Base-by-base conservation (phyloP, 208 protist species). In the Naegleria lovaniensis region DNA sequence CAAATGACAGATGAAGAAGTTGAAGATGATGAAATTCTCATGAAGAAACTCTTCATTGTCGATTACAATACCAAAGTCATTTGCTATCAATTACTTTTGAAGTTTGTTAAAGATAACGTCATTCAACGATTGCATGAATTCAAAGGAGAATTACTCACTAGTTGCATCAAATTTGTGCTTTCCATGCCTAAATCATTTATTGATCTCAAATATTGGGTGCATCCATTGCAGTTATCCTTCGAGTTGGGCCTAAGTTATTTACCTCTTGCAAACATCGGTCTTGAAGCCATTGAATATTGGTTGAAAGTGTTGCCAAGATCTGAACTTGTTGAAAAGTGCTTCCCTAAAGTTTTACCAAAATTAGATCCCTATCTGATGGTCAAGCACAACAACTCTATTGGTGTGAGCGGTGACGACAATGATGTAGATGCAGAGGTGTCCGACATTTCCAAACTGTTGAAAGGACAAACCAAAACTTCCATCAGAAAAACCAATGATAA, bases 211-310 rank as follows among this genome's bases (percentile, higher is more conserved):
- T 16, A 58, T 1, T 52, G 94, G 5, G 90, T 94, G 6, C 90
- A 91, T 55, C 55, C 93, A 19, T 5, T 95, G 0, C 86, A 92
- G 41, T 83, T 91, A 6, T 86, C 93, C 5, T 94, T 96, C 15
- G 90, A 90, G 43, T 90, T 93, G 11, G 94, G 94, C 40, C 51
- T 95, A 3, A 90, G 51, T n/a, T 95, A 95, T 88, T 76, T 93
- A 9, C 91, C 93, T n/a, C 39, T 96, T 4, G 94, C 92, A 4
- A 41, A 92, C 58, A 48, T 94, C 29, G 93, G 52, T 36, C 67
- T 96, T 1, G 83, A 94, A 90, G 79, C 93, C 0, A 90, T 95
- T 33, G 92, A 95, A 5, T 87, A 92, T 79, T 95, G 93, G 91
- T 19, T 94, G 13, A 55, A 89, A 16, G 84, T 92, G 16, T 36